Evolutionary conservation across 345 rosid genomes (phyloP).

Genomic region (Brassica rapa): DNA sequence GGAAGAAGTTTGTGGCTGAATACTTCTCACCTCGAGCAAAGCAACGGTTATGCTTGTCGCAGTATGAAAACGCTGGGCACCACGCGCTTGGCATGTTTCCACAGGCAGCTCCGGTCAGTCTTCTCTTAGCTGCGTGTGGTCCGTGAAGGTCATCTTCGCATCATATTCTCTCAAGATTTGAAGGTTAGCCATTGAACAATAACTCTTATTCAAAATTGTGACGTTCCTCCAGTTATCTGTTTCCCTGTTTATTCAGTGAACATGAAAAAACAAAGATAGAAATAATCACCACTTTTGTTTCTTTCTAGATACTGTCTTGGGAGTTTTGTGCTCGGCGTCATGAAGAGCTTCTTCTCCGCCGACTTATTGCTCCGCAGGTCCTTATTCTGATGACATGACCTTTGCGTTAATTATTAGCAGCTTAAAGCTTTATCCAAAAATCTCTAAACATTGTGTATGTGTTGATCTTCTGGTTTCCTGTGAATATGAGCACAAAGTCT

Average conservation of each 20-base stretch:
- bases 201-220: neutral
- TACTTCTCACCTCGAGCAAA: constrained; percentile 94
- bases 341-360: constrained; percentile 91
- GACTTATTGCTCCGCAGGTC: constrained; percentile 92
- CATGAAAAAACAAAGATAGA: neutral
- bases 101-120: constrained; percentile 86
- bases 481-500: neutral
- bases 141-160: constrained; percentile 93
- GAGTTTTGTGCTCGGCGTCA: constrained; percentile 91
- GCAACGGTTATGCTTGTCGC: constrained; percentile 91
- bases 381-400: constrained; percentile 2
- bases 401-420: constrained; percentile 2
- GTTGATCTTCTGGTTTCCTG: constrained; percentile 1
- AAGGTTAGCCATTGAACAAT: constrained; percentile 51
- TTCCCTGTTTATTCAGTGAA: neutral
- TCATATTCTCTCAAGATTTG: constrained; percentile 78
- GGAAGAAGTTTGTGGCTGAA: constrained; percentile 92
- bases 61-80: constrained; percentile 77
- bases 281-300: neutral
- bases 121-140: constrained; percentile 35
- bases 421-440: constrained; percentile 43
- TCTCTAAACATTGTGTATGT: neutral
- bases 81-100: constrained; percentile 96
- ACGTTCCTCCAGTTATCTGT: neutral
- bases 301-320: constrained; percentile 79